Conservation (phyloP, 139 green algal genomes). For the Yamagishiella unicocca region DNA sequence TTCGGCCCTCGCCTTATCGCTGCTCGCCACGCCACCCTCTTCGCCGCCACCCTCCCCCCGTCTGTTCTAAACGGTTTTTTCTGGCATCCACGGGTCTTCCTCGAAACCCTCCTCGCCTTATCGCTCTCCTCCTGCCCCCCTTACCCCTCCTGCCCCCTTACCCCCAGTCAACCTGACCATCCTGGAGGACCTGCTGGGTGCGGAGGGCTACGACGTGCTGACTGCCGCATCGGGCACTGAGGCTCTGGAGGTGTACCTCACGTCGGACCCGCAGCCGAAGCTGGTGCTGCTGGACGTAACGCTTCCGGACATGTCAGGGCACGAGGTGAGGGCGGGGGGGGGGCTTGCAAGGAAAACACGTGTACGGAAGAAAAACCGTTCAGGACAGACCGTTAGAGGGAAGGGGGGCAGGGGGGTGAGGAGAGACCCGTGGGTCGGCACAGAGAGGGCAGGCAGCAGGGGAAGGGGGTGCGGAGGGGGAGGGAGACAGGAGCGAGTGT, state of each 20-base stretch:
- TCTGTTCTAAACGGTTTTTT: too few species aligned
- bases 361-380: too few species aligned
- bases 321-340: conserved; percentile 37
- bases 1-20: too few species aligned
- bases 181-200: conserved; percentile 50
- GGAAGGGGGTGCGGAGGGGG: not conserved
- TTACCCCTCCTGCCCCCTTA: not conserved
- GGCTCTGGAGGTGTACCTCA: conserved; percentile 58
- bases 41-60: too few species aligned
- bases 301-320: conserved; percentile 59
- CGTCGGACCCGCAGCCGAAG: conserved; percentile 49
- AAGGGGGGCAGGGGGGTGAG: not conserved
- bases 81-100: too few species aligned
- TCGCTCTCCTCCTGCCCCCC: not conserved
- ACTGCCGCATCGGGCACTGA: conserved; percentile 53
- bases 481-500: not conserved
- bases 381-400: too few species aligned
- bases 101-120: not conserved
- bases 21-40: too few species aligned
- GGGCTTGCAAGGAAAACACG: too few species aligned
- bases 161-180: conserved; percentile 47
- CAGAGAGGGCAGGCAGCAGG: not conserved
- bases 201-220: conserved; percentile 49
- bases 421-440: too few species aligned
- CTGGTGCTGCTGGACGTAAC: conserved; percentile 65